Percentiles rank a stretch among this genome's conserved stretches.
These are phyloP conservation scores for Pistacia atlantica DNA, from an alignment of 345 rosid genomes.

Conservation along the genomic window DNA sequence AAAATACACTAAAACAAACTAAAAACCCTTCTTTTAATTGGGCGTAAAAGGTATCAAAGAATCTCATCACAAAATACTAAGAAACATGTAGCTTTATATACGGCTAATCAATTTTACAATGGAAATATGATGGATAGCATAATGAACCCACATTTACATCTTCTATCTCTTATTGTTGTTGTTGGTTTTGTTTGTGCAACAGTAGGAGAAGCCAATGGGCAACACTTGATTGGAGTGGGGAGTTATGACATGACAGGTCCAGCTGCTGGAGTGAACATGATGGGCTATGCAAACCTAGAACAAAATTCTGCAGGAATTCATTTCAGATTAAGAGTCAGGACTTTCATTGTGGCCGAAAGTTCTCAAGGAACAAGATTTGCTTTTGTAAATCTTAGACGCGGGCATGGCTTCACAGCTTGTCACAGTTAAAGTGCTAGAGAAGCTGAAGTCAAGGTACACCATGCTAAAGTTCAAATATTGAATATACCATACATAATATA, in stretches of 20 bases:
- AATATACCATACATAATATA: no score
- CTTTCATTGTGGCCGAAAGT: conserved; percentile 52
- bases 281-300: conserved; percentile 59
- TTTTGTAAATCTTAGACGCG: conserved; percentile 58
- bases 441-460: conserved; percentile 42
- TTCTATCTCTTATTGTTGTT: background rate
- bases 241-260: conserved; percentile 69
- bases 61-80: conserved; percentile 20
- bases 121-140: background rate
- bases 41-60: background rate
- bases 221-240: conserved; percentile 55
- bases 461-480: no score
- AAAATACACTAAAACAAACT: conserved; percentile 11
- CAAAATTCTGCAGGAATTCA: conserved; percentile 59
- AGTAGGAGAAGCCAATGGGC: conserved; percentile 16
- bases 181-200: conserved; percentile 4
- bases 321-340: conserved; percentile 57
- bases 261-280: conserved; percentile 58
- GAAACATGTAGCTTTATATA: conserved; percentile 13
- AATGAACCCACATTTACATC: background rate
- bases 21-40: background rate
- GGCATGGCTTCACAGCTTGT: conserved; percentile 75
- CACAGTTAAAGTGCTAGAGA: conserved; percentile 43
- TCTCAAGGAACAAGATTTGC: conserved; percentile 48
- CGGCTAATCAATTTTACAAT: background rate